A percentile compares a stretch with the other conserved stretches of the same genome.
These are phyloP conservation scores for Pythium sp. DNA, from an alignment of 352 stramenopile genomes.

Conservation along the genomic window DNA sequence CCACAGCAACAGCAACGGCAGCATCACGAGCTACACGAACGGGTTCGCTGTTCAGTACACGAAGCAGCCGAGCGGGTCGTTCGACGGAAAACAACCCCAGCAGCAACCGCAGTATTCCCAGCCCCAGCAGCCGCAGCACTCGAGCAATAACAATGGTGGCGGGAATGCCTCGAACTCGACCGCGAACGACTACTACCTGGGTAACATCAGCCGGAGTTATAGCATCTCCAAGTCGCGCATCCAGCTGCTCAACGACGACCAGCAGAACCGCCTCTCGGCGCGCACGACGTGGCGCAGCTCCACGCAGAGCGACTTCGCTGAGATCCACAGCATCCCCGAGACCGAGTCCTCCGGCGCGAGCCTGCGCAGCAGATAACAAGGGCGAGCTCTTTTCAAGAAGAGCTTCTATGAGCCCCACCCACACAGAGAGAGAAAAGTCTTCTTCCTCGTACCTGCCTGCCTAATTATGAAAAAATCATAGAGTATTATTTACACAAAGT, in stretches of 20 bases:
- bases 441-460: background rate
- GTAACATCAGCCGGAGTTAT: slow-evolving; percentile 17
- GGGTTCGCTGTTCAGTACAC: slow-evolving; percentile 1
- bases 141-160: background rate
- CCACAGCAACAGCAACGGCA: slow-evolving; percentile 15
- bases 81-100: slow-evolving; percentile 7
- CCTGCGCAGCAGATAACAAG: slow-evolving; percentile 4
- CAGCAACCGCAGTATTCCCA: background rate
- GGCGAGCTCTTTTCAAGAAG: background rate
- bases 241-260: slow-evolving; percentile 22
- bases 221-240: slow-evolving; percentile 24
- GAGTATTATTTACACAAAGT: background rate
- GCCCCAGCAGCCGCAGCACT: slow-evolving; percentile 1
- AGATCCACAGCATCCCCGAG: slow-evolving; percentile 22
- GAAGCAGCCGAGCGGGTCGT: slow-evolving; percentile 5
- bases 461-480: slow-evolving; percentile 3
- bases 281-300: slow-evolving; percentile 21
- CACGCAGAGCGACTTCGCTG: slow-evolving; percentile 18
- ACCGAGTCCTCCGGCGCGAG: slow-evolving; percentile 11
- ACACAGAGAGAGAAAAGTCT: background rate
- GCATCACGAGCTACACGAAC: background rate
- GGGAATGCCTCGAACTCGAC: background rate
- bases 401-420: background rate
- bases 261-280: slow-evolving; percentile 19
- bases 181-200: slow-evolving; percentile 22